phyloP scores from a whole-genome alignment of 139 green algal genomes.

The Monoraphidium neglectum region DNA sequence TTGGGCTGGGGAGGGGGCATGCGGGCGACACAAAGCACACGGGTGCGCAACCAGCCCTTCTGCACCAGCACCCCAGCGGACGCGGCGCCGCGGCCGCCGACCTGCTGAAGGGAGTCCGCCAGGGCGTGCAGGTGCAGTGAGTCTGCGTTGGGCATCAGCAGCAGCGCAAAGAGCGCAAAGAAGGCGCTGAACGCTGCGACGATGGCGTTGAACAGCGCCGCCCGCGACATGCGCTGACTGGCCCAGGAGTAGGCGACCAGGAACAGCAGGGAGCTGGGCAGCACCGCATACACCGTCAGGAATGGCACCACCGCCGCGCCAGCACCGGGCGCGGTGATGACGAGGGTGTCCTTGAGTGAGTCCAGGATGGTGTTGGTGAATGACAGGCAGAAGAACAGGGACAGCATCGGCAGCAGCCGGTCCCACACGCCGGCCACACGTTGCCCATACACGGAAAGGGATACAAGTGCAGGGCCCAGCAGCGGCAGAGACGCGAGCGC shows the following conservation, averaged over 20 bases:
- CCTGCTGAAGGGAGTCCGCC: constrained; percentile 39
- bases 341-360: constrained; percentile 89
- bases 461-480: neutral
- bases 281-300: constrained; percentile 89
- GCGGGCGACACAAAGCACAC: neutral
- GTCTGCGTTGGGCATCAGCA: constrained; percentile 84
- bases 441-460: neutral
- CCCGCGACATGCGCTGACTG: constrained; percentile 60
- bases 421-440: constrained; percentile 12
- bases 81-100: neutral
- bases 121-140: constrained; percentile 70
- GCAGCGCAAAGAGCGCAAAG: constrained; percentile 78
- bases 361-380: constrained; percentile 97
- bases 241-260: constrained; percentile 72
- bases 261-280: constrained; percentile 87
- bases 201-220: constrained; percentile 88
- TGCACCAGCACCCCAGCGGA: neutral
- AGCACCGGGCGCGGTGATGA: constrained; percentile 82
- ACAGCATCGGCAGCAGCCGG: constrained; percentile 27
- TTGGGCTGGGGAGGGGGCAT: neutral
- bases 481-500: neutral
- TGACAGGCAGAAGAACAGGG: constrained; percentile 86
- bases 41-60: neutral
- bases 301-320: constrained; percentile 74
- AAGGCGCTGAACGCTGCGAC: constrained; percentile 82